phyloP scores from a whole-genome alignment of 2,329 filamentous ascomycete species.

The Dryadomyces sulphureus region DNA sequence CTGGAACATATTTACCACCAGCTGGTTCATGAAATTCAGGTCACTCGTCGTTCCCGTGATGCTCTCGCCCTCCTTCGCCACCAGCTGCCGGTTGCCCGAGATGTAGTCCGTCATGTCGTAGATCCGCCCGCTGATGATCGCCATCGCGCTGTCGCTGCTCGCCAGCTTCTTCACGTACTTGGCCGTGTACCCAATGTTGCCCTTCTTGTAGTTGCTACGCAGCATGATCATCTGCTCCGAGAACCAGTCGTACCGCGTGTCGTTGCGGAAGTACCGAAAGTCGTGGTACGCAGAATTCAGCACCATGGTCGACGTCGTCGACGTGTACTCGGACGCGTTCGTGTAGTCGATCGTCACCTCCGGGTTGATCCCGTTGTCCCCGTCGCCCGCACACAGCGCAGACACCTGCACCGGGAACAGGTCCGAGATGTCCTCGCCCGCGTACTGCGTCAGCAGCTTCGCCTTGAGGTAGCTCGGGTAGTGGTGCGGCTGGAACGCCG shows the following conservation, averaged over 20 bases:
- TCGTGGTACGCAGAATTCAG: constrained; percentile 75
- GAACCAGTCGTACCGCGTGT: constrained; percentile 83
- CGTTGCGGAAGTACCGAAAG: constrained; percentile 72
- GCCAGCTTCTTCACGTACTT: constrained; percentile 61
- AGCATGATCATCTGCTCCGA: constrained; percentile 72
- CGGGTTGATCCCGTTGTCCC: constrained; percentile 46
- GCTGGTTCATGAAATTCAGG: constrained; percentile 66
- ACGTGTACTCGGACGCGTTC: constrained; percentile 58
- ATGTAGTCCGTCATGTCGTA: constrained; percentile 86
- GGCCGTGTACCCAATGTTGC: constrained; percentile 69
- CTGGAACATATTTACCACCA: constrained; percentile 65
- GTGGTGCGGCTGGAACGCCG: constrained; percentile 56
- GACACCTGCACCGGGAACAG: constrained; percentile 93
- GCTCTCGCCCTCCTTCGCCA: constrained; percentile 37
- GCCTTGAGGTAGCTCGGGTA: constrained; percentile 54
- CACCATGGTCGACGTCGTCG: constrained; percentile 51
- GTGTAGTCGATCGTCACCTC: constrained; percentile 72
- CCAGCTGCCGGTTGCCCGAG: constrained; percentile 53
- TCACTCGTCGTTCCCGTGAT: constrained; percentile 26
- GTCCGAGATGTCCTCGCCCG: constrained; percentile 70
- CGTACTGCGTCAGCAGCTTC: constrained; percentile 61
- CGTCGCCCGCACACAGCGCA: constrained; percentile 68
- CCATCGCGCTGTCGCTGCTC: constrained; percentile 49
- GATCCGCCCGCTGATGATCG: constrained; percentile 61
- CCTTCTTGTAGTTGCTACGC: constrained; percentile 68